Percentiles rank a stretch among this genome's conserved stretches.
These are phyloP conservation scores for Arxiozyma telluris DNA, from an alignment of 1,139 yeast species.

Conservation along the genomic window DNA sequence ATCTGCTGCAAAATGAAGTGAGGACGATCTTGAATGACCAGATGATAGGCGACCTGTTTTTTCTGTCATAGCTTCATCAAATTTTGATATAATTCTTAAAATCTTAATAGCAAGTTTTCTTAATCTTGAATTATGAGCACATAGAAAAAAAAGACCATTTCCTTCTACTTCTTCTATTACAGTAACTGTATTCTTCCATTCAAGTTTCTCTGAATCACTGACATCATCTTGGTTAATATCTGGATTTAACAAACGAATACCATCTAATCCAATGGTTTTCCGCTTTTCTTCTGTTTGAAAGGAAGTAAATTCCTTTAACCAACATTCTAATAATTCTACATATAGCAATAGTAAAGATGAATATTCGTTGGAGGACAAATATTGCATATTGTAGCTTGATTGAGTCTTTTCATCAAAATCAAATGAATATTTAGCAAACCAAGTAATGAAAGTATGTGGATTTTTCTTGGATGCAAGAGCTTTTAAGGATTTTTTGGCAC, in stretches of 20 bases:
- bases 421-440: constrained; percentile 73
- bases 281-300: constrained; percentile 24
- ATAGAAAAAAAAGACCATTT: constrained; percentile 81
- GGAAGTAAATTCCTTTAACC: constrained; percentile 58
- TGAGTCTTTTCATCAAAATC: constrained; percentile 59
- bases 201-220: constrained; percentile 56
- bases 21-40: constrained; percentile 49
- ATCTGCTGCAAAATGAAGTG: constrained; percentile 64
- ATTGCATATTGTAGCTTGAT: constrained; percentile 42
- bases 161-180: constrained; percentile 93
- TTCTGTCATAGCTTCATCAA: constrained; percentile 71
- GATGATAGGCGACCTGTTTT: constrained; percentile 31
- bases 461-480: constrained; percentile 59
- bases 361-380: constrained; percentile 49
- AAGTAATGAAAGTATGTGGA: constrained; percentile 61
- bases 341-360: constrained; percentile 57
- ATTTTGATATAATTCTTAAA: constrained; percentile 65
- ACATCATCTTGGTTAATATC: constrained; percentile 31
- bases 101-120: constrained; percentile 70
- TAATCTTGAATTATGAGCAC: constrained; percentile 74
- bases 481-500: constrained; percentile 56
- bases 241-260: constrained; percentile 18
- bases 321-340: constrained; percentile 66
- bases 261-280: constrained; percentile 28
- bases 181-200: constrained; percentile 69